These are phyloP conservation scores for Diplodia corticola DNA, from an alignment of 2,329 filamentous ascomycete species.

Conservation along the genomic window DNA sequence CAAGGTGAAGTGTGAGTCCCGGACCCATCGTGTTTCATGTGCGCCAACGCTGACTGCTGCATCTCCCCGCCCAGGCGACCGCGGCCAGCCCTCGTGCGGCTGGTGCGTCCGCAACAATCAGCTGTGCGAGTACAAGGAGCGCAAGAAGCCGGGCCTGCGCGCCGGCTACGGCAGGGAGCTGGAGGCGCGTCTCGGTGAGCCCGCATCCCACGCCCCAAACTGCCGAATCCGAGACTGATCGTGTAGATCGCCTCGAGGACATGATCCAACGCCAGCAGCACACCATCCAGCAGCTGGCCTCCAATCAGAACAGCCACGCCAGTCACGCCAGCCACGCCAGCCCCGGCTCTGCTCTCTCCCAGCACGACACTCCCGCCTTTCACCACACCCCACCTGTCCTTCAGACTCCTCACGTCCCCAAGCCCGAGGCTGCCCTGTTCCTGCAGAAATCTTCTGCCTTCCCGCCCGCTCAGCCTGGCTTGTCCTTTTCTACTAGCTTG, in stretches of 20 bases:
- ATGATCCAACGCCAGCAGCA: conserved; percentile 48
- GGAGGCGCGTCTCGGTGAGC: conserved; percentile 59
- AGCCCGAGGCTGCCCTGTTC: conserved; percentile 49
- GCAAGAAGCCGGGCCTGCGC: conserved; percentile 66
- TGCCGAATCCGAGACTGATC: conserved; percentile 24
- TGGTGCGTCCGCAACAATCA: conserved; percentile 70
- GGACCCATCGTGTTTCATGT: background rate
- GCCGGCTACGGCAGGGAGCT: conserved; percentile 64
- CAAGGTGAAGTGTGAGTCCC: conserved; percentile 60
- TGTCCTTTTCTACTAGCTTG: conserved; percentile 31
- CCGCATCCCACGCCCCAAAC: conserved; percentile 25
- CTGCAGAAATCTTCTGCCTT: conserved; percentile 47
- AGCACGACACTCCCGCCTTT: conserved; percentile 37
- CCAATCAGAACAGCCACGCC: conserved; percentile 24
- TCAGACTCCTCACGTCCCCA: conserved; percentile 44
- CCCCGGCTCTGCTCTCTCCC: conserved; percentile 28
- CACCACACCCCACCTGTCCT: conserved; percentile 37
- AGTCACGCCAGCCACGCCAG: conserved; percentile 20
- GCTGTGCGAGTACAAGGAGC: conserved; percentile 67
- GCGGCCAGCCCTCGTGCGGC: conserved; percentile 72
- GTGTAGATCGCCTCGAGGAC: conserved; percentile 48
- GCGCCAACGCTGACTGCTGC: background rate
- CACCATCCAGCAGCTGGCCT: conserved; percentile 47
- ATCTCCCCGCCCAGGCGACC: conserved; percentile 62
- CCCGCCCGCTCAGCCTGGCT: conserved; percentile 27